Base-by-base conservation (phyloP, 345 rosid species). In the Atalantia buxifolia region DNA sequence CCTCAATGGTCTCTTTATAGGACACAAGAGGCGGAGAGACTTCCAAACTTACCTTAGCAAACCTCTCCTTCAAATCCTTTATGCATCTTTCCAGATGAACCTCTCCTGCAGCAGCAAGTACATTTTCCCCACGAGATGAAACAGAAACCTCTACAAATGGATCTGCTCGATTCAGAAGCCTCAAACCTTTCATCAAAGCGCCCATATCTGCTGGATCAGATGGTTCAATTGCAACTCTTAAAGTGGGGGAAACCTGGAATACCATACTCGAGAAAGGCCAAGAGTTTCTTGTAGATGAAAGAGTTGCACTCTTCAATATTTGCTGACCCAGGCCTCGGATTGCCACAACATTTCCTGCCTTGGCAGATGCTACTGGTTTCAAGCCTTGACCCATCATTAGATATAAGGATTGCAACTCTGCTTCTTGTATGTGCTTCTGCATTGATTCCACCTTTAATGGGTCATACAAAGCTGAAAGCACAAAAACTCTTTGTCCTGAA, bases 361-460 rank as follows among this genome's bases (percentile, higher is more conserved):
- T 89, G 13, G 91, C 99, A 73, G 85, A 87, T 25, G 90, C 83
- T 31, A 94, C 95, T 2, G 95, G 97, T 78, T 69, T 91, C 78
- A 95, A 82, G 59, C 96, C 97, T 81, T 95, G 98, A 74, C 99
- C 97, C 98, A 94, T 95, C 99, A 94, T 95, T 75, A 95, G 85
- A 90, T 95, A 95, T 40, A 93, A 81, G 9, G 97, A 92, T 30
- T 92, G 96, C 68, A 95, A 79, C 80, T 90, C 94, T 67, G 97
- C 98, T 85, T 88, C 94, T 83, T 94, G 98, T 72, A 92, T 75
- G 64, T 94, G 94, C 82, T 90, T 95, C 69, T 92, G 98, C 83
- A 84, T 83, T 5, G 92, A 88, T 53, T 94, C 97, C 5, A 71
- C 84, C 78, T 85, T 92, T 22, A 87, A 86, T 64, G 98, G 98